A percentile compares a stretch with the other conserved stretches of the same genome.
Conservation (phyloP, 176 grass and related monocot species). For the Triticum dicoccoides region DNA sequence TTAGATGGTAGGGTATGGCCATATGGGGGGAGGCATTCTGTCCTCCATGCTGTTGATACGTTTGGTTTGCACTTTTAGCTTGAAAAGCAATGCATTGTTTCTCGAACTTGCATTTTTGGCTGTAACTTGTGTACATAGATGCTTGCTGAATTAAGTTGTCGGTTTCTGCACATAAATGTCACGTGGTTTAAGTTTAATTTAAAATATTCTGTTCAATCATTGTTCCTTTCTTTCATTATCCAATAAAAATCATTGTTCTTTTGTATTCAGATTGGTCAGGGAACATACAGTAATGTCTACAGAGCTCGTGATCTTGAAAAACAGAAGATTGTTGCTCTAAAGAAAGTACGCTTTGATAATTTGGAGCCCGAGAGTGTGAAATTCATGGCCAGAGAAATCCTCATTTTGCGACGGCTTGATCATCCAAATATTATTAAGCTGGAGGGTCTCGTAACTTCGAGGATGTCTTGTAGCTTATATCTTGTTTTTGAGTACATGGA, state of each 20-base stretch:
- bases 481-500: slow-evolving; percentile 99
- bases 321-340: slow-evolving; percentile 93
- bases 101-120: neutral
- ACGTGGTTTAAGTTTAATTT: neutral
- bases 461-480: slow-evolving; percentile 99
- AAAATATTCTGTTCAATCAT: neutral
- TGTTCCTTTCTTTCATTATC: neutral
- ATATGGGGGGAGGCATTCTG: neutral
- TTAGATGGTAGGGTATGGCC: neutral
- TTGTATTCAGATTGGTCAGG: slow-evolving; percentile 93
- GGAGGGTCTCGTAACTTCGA: slow-evolving; percentile 92
- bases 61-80: neutral
- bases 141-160: neutral
- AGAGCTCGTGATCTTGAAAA: slow-evolving; percentile 86
- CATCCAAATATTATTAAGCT: slow-evolving; percentile 98
- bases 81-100: neutral
- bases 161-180: neutral
- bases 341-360: slow-evolving; percentile 98
- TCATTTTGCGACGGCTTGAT: slow-evolving; percentile 94
- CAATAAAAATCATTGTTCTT: neutral
- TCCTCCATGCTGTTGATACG: neutral
- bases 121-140: neutral
- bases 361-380: slow-evolving; percentile 97
- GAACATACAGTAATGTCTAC: slow-evolving; percentile 97
- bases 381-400: slow-evolving; percentile 97